These are phyloP conservation scores for Neoboletus brunneissimus DNA, from an alignment of 768 basidiomycete genomes.

Conservation along the genomic window DNA sequence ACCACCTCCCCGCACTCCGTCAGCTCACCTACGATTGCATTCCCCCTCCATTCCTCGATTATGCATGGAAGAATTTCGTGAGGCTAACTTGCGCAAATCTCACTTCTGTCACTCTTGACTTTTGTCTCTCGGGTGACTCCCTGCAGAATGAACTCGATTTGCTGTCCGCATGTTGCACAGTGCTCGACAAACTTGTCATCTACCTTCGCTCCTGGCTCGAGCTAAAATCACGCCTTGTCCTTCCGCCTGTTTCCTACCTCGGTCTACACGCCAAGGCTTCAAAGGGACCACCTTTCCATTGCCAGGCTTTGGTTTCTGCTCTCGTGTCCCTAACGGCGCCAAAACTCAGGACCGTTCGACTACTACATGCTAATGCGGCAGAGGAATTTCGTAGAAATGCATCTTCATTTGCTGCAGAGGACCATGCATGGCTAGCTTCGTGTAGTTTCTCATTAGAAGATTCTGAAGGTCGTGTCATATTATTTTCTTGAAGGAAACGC, in stretches of 20 bases:
- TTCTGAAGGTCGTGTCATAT: conserved; percentile 14
- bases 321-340: conserved; percentile 23
- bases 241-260: conserved; percentile 28
- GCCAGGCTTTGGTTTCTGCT: conserved; percentile 19
- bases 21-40: conserved; percentile 33
- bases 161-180: conserved; percentile 24
- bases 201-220: conserved; percentile 27
- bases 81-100: conserved; percentile 25
- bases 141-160: conserved; percentile 27
- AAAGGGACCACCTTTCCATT: conserved; percentile 14
- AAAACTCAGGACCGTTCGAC: conserved; percentile 18
- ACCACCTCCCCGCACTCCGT: conserved; percentile 30
- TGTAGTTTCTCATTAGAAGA: conserved; percentile 24
- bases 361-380: conserved; percentile 17
- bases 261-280: conserved; percentile 21
- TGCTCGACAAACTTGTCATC: conserved; percentile 26
- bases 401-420: conserved; percentile 6
- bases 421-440: conserved; percentile 5
- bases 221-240: conserved; percentile 15
- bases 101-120: conserved; percentile 28
- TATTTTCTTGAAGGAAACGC: conserved; percentile 9
- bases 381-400: conserved; percentile 14
- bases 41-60: conserved; percentile 28
- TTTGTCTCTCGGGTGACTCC: conserved; percentile 23
- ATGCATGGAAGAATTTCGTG: conserved; percentile 29